Evolutionary conservation across 2,329 filamentous ascomycete species (phyloP).

Genomic region (Orbilia quercus): DNA sequence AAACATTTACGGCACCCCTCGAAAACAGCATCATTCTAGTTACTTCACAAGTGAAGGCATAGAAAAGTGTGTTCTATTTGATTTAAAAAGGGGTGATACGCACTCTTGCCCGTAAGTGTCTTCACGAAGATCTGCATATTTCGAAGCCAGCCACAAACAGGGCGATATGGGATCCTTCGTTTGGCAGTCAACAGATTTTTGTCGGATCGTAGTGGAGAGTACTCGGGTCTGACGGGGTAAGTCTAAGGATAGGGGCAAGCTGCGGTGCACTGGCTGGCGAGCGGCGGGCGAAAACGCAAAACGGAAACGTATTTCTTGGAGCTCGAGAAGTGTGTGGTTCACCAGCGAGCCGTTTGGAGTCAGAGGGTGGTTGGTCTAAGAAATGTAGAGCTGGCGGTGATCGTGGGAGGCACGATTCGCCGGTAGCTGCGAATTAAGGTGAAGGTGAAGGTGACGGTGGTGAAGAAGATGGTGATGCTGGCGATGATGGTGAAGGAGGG

Average conservation of each 20-base stretch:
- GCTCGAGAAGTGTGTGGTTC: too few relatives aligned
- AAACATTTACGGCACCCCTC: too few relatives aligned
- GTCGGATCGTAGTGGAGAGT: too few relatives aligned
- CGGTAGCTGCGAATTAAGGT: neutral
- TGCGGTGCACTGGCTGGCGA: neutral
- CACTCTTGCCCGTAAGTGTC: constrained; percentile 80
- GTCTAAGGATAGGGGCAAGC: neutral
- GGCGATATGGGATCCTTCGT: neutral
- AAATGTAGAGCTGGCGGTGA: too few relatives aligned
- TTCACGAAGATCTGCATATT: constrained; percentile 84
- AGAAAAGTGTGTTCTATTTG: constrained; percentile 62
- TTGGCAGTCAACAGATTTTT: neutral
- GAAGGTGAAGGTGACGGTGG: neutral
- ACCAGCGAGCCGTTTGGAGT: too few relatives aligned
- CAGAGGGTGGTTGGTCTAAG: too few relatives aligned
- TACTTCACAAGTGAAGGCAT: too few relatives aligned
- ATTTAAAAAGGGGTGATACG: constrained; percentile 60
- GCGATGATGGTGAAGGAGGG: neutral
- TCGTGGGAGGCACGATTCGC: too few relatives aligned
- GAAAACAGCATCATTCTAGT: too few relatives aligned
- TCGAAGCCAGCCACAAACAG: constrained; percentile 1
- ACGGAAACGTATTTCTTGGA: too few relatives aligned
- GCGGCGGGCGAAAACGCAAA: too few relatives aligned
- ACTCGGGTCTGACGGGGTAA: too few relatives aligned
- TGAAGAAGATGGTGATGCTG: neutral